phyloP scores from a whole-genome alignment of 805 yeast genomes.

The Wickerhamiella spandovensis region DNA sequence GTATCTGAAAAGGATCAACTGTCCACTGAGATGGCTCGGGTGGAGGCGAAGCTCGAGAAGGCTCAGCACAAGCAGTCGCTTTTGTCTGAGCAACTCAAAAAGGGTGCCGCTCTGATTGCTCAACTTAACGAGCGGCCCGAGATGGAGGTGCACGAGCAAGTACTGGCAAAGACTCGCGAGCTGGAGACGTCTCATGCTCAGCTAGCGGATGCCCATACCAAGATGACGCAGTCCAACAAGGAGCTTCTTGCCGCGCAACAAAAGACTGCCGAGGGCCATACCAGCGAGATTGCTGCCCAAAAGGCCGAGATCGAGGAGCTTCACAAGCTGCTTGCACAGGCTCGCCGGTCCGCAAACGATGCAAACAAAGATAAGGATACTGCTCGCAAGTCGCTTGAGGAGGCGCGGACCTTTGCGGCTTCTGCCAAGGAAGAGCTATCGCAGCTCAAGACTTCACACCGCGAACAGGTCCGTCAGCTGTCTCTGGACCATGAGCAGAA shows the following conservation, averaged over 20 bases:
- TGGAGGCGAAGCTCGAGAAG: neutral
- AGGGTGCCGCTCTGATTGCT: neutral
- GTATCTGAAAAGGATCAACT: neutral
- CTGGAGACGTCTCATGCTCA: neutral
- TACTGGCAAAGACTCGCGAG: neutral
- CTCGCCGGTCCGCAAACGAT: conserved; percentile 5
- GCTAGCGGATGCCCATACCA: neutral
- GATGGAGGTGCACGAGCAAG: neutral
- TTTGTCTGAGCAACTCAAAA: neutral
- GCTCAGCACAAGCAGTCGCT: conserved; percentile 1
- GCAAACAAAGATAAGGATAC: neutral
- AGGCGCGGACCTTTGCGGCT: neutral
- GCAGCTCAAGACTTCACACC: conserved; percentile 7
- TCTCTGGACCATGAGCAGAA: conserved; percentile 1
- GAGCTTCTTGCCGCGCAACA: neutral
- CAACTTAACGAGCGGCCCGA: conserved; percentile 12
- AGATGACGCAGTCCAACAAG: neutral
- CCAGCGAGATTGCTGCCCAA: conserved; percentile 7
- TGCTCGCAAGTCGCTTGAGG: neutral
- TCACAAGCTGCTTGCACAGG: conserved; percentile 10
- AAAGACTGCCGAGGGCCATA: conserved; percentile 1
- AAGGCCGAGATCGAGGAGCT: conserved; percentile 11
- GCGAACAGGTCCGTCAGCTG: conserved; percentile 6
- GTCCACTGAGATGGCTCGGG: neutral
- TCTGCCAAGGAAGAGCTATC: neutral